Percentiles rank a stretch among this genome's conserved stretches.
Evolutionary conservation across 2,329 filamentous ascomycete species (phyloP).

Genomic region (Cladophialophora carrionii): DNA sequence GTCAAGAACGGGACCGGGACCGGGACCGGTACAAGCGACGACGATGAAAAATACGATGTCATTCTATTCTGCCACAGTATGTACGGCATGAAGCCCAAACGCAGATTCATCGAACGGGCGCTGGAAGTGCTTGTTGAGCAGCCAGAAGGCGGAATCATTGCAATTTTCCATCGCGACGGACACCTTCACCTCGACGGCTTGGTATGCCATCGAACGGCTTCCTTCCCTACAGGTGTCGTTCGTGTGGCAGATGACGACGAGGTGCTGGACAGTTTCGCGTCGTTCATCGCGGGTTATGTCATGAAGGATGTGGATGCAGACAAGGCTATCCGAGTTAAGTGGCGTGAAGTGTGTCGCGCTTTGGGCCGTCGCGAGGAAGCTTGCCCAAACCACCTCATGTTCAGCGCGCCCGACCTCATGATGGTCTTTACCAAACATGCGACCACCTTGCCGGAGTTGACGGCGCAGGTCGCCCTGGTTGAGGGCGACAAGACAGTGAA

Average conservation of each 20-base stretch:
- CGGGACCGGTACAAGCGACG: slow-evolving; percentile 24
- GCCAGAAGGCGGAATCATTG: slow-evolving; percentile 48
- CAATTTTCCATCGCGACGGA: slow-evolving; percentile 60
- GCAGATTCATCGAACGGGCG: slow-evolving; percentile 51
- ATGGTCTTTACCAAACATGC: slow-evolving; percentile 55
- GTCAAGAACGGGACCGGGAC: slow-evolving; percentile 36
- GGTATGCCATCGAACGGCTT: slow-evolving; percentile 53
- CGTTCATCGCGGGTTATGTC: slow-evolving; percentile 56
- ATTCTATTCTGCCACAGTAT: slow-evolving; percentile 67
- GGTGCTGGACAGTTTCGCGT: slow-evolving; percentile 55
- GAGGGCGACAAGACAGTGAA: slow-evolving; percentile 49
- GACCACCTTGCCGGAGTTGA: slow-evolving; percentile 50
- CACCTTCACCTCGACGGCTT: slow-evolving; percentile 53
- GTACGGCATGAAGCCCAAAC: slow-evolving; percentile 61
- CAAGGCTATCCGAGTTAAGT: slow-evolving; percentile 45
- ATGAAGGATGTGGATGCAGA: slow-evolving; percentile 43
- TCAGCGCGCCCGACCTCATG: slow-evolving; percentile 58
- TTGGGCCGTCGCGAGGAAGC: slow-evolving; percentile 49
- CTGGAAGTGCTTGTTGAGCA: slow-evolving; percentile 53
- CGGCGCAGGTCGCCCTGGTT: slow-evolving; percentile 46
- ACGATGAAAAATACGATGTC: slow-evolving; percentile 55
- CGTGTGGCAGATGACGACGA: slow-evolving; percentile 52
- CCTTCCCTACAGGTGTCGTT: slow-evolving; percentile 53
- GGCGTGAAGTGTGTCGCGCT: slow-evolving; percentile 59
- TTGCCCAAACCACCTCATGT: slow-evolving; percentile 49